Evolutionary conservation across 768 basidiomycete genomes (phyloP), one percentile per base, ranked within the genome.

Genomic region (Russula lepida): DNA sequence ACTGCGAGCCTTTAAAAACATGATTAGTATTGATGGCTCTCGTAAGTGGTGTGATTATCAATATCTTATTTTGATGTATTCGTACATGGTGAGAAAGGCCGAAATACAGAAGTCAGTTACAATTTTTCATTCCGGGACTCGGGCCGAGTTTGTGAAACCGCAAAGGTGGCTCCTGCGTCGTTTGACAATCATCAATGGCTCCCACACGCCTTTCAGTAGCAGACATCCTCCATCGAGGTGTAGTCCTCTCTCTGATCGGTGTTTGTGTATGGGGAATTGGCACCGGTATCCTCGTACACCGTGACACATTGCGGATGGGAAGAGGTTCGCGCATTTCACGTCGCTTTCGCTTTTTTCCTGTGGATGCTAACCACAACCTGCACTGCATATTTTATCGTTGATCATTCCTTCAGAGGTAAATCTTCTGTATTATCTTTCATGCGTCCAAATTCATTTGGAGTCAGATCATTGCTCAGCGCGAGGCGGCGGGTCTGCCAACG

Each of bases 391-490:
- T 8, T 30, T 25, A 35, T 41, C 23, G 5, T 5, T 33, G 35
- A 15, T 37, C 15, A 6, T 37, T 17, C 35, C 21, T 35, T 9
- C 52, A 63, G 62, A 63, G 62, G 62, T 58, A 58, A 49, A 12
- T 12, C 6, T 6, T 15, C 7, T 6, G 30, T 12, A 13, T 21
- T 3, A 2, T n/a, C n/a, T 25, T 19, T 0, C 6, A 47, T 15
- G 11, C n/a, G 13, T 43, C 19, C 8, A 33, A 23, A 39, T 50
- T 63, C 25, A 63, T 23, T 11, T 13, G 39, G 2, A 23, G 19
- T 54, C 8, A 63, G 62, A 63, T 63, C 21, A 58, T 63, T 48
- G 56, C 62, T 1, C 51, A 58, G 47, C 62, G 62, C 15, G 62
- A 63, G 47, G 62, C 62, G 27, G 50, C 57, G 1, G 62, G 62